Conservation (phyloP, 177 flowering plant genomes). For the Vitis hybrid region DNA sequence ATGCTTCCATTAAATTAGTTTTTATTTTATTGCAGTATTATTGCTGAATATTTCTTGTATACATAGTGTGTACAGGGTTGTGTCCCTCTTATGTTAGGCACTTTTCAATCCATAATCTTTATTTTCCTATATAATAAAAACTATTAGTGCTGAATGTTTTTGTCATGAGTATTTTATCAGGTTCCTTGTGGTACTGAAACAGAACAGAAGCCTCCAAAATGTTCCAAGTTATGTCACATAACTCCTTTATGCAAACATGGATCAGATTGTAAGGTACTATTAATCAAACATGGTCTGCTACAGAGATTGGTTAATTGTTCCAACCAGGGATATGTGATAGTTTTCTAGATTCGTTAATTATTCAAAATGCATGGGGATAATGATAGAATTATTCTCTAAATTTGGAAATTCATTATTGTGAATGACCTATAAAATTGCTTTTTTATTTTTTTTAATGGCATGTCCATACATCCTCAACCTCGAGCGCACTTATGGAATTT, state of each 20-base stretch:
- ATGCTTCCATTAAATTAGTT: neutral
- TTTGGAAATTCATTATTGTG: too few relatives aligned
- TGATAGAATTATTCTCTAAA: too few relatives aligned
- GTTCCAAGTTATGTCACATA: slow-evolving; percentile 68
- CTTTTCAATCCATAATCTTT: neutral
- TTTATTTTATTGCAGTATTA: neutral
- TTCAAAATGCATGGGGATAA: too few relatives aligned
- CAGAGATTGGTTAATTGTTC: neutral
- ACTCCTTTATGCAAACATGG: slow-evolving; percentile 79
- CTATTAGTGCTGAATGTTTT: neutral
- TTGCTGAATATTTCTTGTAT: neutral
- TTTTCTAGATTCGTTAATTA: too few relatives aligned
- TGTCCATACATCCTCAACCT: neutral
- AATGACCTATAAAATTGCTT: too few relatives aligned
- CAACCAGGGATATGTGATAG: neutral
- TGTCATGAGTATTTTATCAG: slow-evolving; percentile 34
- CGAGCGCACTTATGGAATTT: neutral
- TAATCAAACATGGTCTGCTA: neutral
- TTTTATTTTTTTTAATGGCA: neutral
- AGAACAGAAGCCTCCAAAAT: slow-evolving; percentile 89
- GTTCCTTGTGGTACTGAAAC: slow-evolving; percentile 96
- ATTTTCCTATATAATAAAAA: neutral
- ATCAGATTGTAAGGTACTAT: slow-evolving; percentile 58
- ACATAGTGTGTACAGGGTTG: too few relatives aligned
- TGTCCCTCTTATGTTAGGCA: too few relatives aligned